Conservation (phyloP, 2,329 filamentous ascomycete species). For the Berkeleyomyces rouxiae region DNA sequence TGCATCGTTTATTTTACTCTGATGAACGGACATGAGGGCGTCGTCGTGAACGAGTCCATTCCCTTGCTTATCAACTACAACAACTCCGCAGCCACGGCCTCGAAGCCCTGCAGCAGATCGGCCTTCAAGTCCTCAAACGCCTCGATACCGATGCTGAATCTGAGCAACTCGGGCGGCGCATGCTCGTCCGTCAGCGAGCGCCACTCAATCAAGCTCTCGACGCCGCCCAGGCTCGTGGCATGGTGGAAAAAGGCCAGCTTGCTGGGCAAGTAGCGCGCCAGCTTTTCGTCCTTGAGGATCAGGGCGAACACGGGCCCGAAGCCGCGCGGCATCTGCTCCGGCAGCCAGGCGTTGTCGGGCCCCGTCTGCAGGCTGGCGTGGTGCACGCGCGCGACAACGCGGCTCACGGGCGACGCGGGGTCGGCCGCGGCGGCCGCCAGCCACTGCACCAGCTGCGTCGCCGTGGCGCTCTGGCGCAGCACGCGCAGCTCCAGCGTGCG, state of each 20-base stretch:
- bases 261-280: conserved; percentile 56
- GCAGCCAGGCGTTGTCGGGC: conserved; percentile 49
- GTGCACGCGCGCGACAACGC: conserved; percentile 42
- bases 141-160: conserved; percentile 79
- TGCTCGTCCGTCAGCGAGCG: conserved; percentile 65
- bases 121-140: conserved; percentile 65
- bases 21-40: too few species aligned
- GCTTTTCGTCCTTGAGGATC: conserved; percentile 39
- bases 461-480: conserved; percentile 55
- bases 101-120: conserved; percentile 55
- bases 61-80: not conserved
- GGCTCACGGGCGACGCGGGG: conserved; percentile 26
- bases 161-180: conserved; percentile 55
- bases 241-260: conserved; percentile 77
- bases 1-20: too few species aligned
- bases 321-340: conserved; percentile 77
- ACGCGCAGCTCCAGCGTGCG: conserved; percentile 77
- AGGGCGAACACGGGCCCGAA: conserved; percentile 81
- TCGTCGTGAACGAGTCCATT: not conserved
- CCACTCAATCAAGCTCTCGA: conserved; percentile 96
- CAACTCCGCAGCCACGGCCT: conserved; percentile 29
- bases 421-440: conserved; percentile 34
- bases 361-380: conserved; percentile 63
- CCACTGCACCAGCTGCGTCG: conserved; percentile 55
- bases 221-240: conserved; percentile 81